These are phyloP conservation scores for Aspergillus fructus DNA, from an alignment of 2,329 filamentous ascomycete species.

Conservation along the genomic window DNA sequence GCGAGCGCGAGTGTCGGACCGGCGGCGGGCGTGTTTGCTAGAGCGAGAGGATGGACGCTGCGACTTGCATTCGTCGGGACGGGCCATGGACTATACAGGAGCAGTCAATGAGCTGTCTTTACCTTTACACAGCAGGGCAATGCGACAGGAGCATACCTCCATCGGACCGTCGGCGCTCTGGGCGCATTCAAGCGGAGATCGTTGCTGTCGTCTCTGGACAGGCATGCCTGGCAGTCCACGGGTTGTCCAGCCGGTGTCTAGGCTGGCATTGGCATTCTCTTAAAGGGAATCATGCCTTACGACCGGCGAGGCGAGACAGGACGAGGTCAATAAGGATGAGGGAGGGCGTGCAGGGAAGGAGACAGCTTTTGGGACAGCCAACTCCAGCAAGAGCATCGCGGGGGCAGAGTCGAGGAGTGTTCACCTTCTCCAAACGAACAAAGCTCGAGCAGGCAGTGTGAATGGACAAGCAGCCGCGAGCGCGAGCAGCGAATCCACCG, in stretches of 20 bases:
- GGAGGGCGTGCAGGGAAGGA: not conserved
- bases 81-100: not conserved
- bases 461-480: not conserved
- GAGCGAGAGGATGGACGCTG: not conserved
- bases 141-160: not conserved
- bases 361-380: too few species aligned
- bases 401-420: not conserved
- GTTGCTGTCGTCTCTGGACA: not conserved
- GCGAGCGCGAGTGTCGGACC: not conserved
- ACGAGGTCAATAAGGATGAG: not conserved
- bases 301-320: not conserved
- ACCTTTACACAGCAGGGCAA: too few species aligned
- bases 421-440: not conserved
- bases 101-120: not conserved
- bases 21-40: not conserved
- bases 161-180: not conserved
- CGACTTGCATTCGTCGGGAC: conserved; percentile 5
- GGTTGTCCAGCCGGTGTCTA: not conserved
- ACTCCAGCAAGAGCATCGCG: not conserved
- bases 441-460: not conserved
- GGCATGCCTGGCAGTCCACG: not conserved
- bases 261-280: conserved; percentile 3
- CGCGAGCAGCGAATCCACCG: not conserved
- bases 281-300: not conserved
- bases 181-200: conserved; percentile 3